Evolutionary conservation across 2,329 filamentous ascomycete species (phyloP), one percentile per base, ranked within the genome.

Genomic region (Calonectria pteridis): DNA sequence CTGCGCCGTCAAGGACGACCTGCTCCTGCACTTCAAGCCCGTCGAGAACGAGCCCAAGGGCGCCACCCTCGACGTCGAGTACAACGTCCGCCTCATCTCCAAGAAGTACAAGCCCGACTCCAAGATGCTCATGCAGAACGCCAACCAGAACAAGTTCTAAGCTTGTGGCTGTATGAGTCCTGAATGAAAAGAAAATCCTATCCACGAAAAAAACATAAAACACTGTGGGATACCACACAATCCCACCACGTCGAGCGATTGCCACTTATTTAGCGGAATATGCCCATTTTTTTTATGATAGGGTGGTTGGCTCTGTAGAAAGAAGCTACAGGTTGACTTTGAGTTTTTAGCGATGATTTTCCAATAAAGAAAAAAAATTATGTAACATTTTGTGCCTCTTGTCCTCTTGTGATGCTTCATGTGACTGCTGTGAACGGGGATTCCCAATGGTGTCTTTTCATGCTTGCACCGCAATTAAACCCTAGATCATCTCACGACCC

Each of bases 1-100:
- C 37, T 90, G 89, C 74, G 88, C 88, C 46, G 88, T 90, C 77
- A 90, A 90, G 83, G 84, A 88, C 62, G 88, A 89, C 62, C 81
- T 90, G 6, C 78, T 90, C 2, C 84, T 90, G 18, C 84, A 88
- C 75, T 90, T 90, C 79, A 86, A 84, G 77, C 87, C 88, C 13
- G 79, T 86, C 37, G 67, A 84, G 74, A 82, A 83, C 46, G 85
- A 86, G 40, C 76, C 80, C 74, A 83, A 84, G 51, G 85, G 79
- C 3, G 79, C 85, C 33, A 69, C 75, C 51, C 79, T 86, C 1
- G 84, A 86, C 37, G 79, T 85, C 53, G 84, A 86, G 78, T 86
- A 85, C 74, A 86, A 88, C 66, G 83, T 88, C 64, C 81, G 85
- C 58, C 77, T 88, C 40, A 81, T 84, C 67, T 85, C 87, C 59